phyloP scores from a whole-genome alignment of 805 yeast genomes.

The Barnettozyma californica region DNA sequence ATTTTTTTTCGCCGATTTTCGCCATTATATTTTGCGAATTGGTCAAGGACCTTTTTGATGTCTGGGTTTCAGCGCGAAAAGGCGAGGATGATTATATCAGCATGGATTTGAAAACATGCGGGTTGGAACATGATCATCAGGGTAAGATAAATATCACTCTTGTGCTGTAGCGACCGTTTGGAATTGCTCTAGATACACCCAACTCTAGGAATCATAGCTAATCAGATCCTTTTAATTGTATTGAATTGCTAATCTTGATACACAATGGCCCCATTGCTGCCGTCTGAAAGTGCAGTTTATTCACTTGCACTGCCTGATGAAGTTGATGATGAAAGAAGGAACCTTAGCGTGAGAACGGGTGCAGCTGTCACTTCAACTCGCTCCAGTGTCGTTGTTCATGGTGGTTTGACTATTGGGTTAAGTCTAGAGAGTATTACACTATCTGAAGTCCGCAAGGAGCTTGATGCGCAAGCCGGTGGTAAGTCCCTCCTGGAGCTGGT shows the following conservation, averaged over 20 bases:
- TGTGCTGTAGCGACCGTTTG: not conserved
- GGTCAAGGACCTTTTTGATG: not conserved
- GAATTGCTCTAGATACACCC: not conserved
- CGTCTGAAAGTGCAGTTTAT: constrained; percentile 60
- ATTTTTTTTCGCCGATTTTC: not conserved
- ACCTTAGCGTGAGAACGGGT: constrained; percentile 63
- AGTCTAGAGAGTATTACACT: constrained; percentile 12
- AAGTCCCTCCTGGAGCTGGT: constrained; percentile 24
- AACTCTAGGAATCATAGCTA: not conserved
- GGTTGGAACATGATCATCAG: no score
- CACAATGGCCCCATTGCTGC: constrained; percentile 56
- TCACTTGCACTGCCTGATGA: constrained; percentile 50
- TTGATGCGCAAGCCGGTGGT: constrained; percentile 4
- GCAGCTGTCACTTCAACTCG: constrained; percentile 53
- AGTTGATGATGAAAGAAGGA: constrained; percentile 42
- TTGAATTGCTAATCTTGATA: not conserved
- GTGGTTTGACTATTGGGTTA: constrained; percentile 62
- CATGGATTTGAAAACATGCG: not conserved
- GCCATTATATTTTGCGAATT: not conserved
- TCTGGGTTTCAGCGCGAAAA: not conserved
- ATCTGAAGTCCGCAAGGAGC: constrained; percentile 11
- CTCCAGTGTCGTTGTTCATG: constrained; percentile 58
- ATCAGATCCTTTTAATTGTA: not conserved
- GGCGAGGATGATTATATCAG: not conserved
- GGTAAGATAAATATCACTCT: not conserved